Evolutionary conservation across 345 rosid species (phyloP), one percentile per base, ranked within the genome.

Genomic region (Aurinia saxatilis): DNA sequence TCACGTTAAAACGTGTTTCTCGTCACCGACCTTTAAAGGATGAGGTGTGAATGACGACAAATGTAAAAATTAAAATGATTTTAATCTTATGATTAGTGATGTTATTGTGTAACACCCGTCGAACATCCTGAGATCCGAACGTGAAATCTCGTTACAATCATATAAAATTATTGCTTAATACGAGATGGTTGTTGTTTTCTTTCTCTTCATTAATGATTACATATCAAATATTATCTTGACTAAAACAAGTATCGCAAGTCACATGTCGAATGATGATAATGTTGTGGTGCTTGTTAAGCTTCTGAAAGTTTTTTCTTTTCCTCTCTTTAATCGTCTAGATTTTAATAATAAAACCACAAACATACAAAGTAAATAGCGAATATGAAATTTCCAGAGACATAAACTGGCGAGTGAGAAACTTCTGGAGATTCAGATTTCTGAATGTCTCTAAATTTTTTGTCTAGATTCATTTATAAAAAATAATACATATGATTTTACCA

Each of bases 1-100:
- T 61, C 27, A 30, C 17, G 33, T 61, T 15, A 30, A 17, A 70
- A 48, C 65, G 53, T 49, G 63, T 48, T 55, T 63, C 70, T 56
- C 70, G 70, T 63, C 48, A 54, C 35, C 34, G 34, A 49, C 44
- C 37, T 31, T 18, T 9, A 27, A 15, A 47, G 3, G 37, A 53
- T 69, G 27, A 46, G 19, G 56, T 36, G 33, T 13, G 46, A 38
- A 41, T 44, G 41, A 44, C 41, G 62, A 68, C 55, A 53, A 45
- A 40, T 10, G 27, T n/a, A 52, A 38, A 34, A 21, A 14, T 42
- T 3, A 33, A 30, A 29, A 8, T 40, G 8, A 1, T 40, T 9
- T 5, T 33, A 42, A 19, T 67, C 21, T 44, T 38, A 18, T 66
- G 29, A 23, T 55, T 37, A 27, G 50, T 57, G 58, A 39, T 49